Evolutionary conservation across 148 eudicot genomes (phyloP), one percentile per base, ranked within the genome.

Genomic region (Amaranthus cruentus): DNA sequence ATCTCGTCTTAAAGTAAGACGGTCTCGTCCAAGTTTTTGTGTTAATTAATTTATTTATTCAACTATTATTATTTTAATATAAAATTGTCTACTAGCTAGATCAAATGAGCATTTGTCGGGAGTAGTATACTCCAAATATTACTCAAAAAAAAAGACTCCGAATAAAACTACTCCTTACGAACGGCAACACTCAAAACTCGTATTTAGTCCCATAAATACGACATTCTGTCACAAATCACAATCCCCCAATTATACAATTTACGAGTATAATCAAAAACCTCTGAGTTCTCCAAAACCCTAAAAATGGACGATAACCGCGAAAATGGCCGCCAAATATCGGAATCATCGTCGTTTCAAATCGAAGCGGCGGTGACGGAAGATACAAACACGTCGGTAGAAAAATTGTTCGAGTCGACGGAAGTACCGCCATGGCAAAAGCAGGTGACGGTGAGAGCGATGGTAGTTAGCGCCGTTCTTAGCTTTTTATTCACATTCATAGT

Each of bases 401-500:
- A 64, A 21, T 9, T 38, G 0, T 83, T 83, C 73, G 75, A 71
- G 4, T 28, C 10, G 4, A 54, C 70, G 1, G 73, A 71, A 28
- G 75, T 83, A 6, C 86, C 86, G 21, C 73, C 84, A 8, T 83
- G 84, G 86, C 62, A 68, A 51, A 57, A 78, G 6, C 86, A 83
- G 55, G 57, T 83, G 0, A 83, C 86, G 0, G 0, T 78, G 0
- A 47, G 86, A 10, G 84, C 86, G 1, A 75, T 83, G 5, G 66
- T 75, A 0, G 79, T 81, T 7, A 72, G 86, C 50, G 78, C 81
- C 55, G 9, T 83, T 4, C 53, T 83, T 11, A 78, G 84, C 61
- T 58, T 83, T 0, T 44, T 83, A 0, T 83, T 81, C 56, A 75
- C 84, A 48, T 81, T 83, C 66, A 81, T 83, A 2, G 86, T 83